These are phyloP conservation scores for Fraxinus sp. DNA, from an alignment of 305 asterid species.

Conservation along the genomic window DNA sequence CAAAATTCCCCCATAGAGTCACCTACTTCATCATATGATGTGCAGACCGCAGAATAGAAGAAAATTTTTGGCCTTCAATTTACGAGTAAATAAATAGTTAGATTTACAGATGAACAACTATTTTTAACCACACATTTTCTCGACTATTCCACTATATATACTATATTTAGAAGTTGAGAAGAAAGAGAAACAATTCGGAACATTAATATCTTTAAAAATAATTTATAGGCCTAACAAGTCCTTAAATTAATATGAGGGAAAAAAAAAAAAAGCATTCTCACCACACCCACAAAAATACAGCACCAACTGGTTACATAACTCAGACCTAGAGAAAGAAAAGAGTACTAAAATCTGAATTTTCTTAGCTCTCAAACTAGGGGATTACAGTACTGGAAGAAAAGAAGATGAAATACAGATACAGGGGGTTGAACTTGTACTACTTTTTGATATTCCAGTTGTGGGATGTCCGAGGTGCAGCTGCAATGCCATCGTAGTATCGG, in stretches of 20 bases:
- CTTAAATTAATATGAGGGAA: no score
- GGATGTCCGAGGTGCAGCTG: conserved; percentile 72
- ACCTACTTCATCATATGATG: background rate
- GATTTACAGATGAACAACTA: background rate
- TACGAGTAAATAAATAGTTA: background rate
- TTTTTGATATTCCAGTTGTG: conserved; percentile 74
- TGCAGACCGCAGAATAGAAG: background rate
- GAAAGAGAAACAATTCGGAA: no score
- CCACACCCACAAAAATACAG: background rate
- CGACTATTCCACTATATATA: background rate
- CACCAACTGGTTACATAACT: background rate
- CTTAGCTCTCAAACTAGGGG: background rate
- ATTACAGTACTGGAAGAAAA: background rate
- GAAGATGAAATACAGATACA: background rate
- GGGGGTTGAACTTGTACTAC: conserved; percentile 24
- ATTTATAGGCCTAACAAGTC: no score
- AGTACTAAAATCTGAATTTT: background rate
- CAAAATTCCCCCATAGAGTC: background rate
- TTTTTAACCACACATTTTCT: background rate
- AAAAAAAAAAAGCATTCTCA: background rate
- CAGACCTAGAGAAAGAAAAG: background rate
- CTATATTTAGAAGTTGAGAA: no score
- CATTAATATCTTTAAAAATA: no score
- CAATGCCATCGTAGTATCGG: conserved; percentile 73
- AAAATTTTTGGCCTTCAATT: background rate